These are phyloP conservation scores for Aureobasidium sp. DNA, from an alignment of 2,329 filamentous ascomycete species.

Conservation along the genomic window DNA sequence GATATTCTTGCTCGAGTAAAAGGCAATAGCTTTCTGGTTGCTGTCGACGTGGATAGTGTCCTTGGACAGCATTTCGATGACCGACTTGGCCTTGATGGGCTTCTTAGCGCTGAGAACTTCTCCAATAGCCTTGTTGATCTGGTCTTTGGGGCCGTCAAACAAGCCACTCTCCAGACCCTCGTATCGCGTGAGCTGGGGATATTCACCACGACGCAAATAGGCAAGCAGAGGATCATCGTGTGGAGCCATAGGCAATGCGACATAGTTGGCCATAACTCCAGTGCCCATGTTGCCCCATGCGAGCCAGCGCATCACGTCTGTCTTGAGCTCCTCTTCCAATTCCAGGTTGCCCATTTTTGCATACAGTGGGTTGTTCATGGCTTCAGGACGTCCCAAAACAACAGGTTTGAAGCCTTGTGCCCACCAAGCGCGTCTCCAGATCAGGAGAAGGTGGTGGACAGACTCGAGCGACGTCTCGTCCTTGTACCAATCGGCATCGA, in stretches of 20 bases:
- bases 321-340: conserved; percentile 56
- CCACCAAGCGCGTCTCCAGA: conserved; percentile 94
- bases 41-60: conserved; percentile 60
- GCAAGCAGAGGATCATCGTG: conserved; percentile 64
- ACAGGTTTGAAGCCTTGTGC: conserved; percentile 83
- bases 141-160: conserved; percentile 60
- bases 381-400: conserved; percentile 71
- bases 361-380: conserved; percentile 75
- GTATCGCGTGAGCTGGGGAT: conserved; percentile 66
- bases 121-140: conserved; percentile 37
- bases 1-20: conserved; percentile 62
- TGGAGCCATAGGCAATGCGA: conserved; percentile 76
- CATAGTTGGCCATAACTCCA: conserved; percentile 70
- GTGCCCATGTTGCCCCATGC: conserved; percentile 89
- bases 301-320: conserved; percentile 74
- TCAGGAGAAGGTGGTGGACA: conserved; percentile 70
- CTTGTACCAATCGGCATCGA: conserved; percentile 61
- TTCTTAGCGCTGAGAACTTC: conserved; percentile 37
- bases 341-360: conserved; percentile 57
- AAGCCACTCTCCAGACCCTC: conserved; percentile 64
- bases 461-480: conserved; percentile 59
- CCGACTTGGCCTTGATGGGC: conserved; percentile 54
- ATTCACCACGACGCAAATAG: conserved; percentile 69
- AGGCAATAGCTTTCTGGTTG: conserved; percentile 62
- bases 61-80: conserved; percentile 55